phyloP scores from a whole-genome alignment of 148 eudicot genomes.

The Beta vulgaris region DNA sequence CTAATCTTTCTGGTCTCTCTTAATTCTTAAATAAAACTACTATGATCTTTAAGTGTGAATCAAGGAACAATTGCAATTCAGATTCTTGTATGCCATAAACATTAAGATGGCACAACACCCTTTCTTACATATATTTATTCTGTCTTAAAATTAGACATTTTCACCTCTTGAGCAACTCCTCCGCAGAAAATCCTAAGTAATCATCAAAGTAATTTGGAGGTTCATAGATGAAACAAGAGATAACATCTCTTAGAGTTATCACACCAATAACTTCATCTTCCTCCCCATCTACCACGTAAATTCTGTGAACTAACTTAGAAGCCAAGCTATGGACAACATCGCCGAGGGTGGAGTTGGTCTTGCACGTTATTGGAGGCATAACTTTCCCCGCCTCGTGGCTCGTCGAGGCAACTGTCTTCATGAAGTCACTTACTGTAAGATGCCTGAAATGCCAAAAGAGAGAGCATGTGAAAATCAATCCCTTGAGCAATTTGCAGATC shows the following conservation, averaged over 20 bases:
- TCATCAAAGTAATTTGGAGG: conserved; percentile 76
- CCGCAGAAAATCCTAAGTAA: conserved; percentile 58
- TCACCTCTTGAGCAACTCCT: conserved; percentile 53
- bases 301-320: conserved; percentile 68
- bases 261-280: conserved; percentile 65
- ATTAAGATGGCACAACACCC: neutral
- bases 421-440: conserved; percentile 68
- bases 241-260: conserved; percentile 88
- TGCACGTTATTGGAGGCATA: conserved; percentile 66
- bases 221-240: conserved; percentile 81
- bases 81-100: neutral
- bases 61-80: neutral
- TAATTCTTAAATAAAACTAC: neutral
- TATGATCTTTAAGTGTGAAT: neutral
- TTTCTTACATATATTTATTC: conserved; percentile 13
- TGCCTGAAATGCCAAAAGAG: conserved; percentile 45
- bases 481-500: neutral
- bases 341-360: conserved; percentile 54
- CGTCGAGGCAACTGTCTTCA: conserved; percentile 43
- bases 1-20: neutral
- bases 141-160: conserved; percentile 11
- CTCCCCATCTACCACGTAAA: conserved; percentile 45
- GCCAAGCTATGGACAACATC: conserved; percentile 62
- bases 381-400: conserved; percentile 44
- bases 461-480: neutral